Evolutionary conservation across 202 grass and related monocot genomes (phyloP), one percentile per base, ranked within the genome.

Genomic region (Schoenoplectus tabernaemontani): DNA sequence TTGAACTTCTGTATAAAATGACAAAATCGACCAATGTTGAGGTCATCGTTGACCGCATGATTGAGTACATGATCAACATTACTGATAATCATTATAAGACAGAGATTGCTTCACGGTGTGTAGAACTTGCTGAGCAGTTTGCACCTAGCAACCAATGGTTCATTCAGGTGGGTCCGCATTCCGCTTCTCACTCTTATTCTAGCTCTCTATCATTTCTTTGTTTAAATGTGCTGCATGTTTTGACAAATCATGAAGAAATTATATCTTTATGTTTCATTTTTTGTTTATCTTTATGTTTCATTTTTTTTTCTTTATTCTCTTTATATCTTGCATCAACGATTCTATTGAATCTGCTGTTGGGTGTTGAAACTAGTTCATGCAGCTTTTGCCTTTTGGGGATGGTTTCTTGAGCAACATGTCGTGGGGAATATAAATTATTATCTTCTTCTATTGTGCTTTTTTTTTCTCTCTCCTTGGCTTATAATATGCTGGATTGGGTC

Each of bases 31-130:
- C 90, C 59, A 99, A 99, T 85, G 90, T 99, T 67, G 96, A 99
- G 90, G 96, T 99, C 65, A 99, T 99, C 85, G 96, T 99, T 88
- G 96, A 99, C 81, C 90, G 96, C 19, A 99, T 99, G 96, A 99
- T 99, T 41, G 96, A 93, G 53, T 99, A 99, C 75, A 96, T 99
- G 92, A 96, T 96, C 73, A 91, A 83, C 72, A 91, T 99, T 71
- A 96, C 87, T 58, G 96, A 99, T 72, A 89, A 85, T 75, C 96
- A 99, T 79, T 99, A 99, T 82, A 99, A 99, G 84, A 83, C 96
- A 63, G 96, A 99, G 82, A 99, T 99, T 68, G 96, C 96, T 64
- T 99, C 96, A 26, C 96, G 96, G 4, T 99, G 96, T 87, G 96
- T 99, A 87, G 96, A 99, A 80, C 87, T 99, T 20, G 96, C 96